phyloP scores from a whole-genome alignment of 306 rosid species.

The Alnus glutinosa region DNA sequence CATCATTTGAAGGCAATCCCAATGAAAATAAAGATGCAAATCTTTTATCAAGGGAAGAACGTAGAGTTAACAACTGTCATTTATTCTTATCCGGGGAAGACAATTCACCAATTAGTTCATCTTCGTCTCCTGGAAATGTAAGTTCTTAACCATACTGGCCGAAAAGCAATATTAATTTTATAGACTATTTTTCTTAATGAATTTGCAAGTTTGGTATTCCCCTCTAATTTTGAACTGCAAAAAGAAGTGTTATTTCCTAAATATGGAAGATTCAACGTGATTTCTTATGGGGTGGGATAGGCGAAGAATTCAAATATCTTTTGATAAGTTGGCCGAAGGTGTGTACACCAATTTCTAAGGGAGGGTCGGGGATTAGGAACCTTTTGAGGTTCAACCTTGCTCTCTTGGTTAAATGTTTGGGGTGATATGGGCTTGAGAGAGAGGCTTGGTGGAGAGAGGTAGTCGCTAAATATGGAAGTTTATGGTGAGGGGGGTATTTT shows the following conservation, averaged over 20 bases:
- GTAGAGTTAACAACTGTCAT: slow-evolving; percentile 48
- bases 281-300: too few relatives aligned
- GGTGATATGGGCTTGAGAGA: too few relatives aligned
- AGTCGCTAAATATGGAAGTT: too few relatives aligned
- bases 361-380: too few relatives aligned
- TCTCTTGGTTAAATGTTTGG: too few relatives aligned
- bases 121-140: slow-evolving; percentile 72
- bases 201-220: neutral
- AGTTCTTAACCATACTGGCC: slow-evolving; percentile 26
- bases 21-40: slow-evolving; percentile 27
- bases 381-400: too few relatives aligned
- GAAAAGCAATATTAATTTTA: neutral
- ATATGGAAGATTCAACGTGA: too few relatives aligned
- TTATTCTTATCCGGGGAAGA: slow-evolving; percentile 74
- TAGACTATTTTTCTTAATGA: neutral
- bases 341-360: too few relatives aligned
- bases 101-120: slow-evolving; percentile 40
- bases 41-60: slow-evolving; percentile 50
- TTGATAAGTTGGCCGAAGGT: too few relatives aligned
- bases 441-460: too few relatives aligned
- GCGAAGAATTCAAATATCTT: too few relatives aligned
- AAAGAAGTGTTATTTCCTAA: neutral
- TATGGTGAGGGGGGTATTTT: too few relatives aligned
- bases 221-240: slow-evolving; percentile 4
- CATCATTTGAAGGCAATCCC: slow-evolving; percentile 29